These are phyloP conservation scores for Oidium heveae DNA, from an alignment of 2,329 filamentous ascomycete species.

Conservation along the genomic window DNA sequence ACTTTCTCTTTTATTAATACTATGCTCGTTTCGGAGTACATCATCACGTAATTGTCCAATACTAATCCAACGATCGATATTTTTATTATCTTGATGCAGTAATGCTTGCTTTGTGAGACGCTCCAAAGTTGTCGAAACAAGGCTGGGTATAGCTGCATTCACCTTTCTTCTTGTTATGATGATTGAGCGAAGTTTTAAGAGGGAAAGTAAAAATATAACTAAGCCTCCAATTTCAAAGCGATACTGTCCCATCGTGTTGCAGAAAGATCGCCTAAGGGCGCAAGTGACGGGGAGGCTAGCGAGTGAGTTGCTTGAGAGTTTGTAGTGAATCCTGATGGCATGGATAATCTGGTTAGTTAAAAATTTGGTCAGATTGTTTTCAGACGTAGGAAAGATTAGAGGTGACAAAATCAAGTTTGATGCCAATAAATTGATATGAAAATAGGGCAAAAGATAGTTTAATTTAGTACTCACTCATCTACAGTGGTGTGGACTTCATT, in stretches of 20 bases:
- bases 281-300: constrained; percentile 73
- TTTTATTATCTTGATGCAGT: constrained; percentile 39
- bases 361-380: constrained; percentile 22
- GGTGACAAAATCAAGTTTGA: too few relatives aligned
- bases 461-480: constrained; percentile 24
- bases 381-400: background rate
- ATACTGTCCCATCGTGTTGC: constrained; percentile 65
- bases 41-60: constrained; percentile 81
- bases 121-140: constrained; percentile 68
- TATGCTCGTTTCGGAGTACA: constrained; percentile 61
- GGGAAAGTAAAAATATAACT: constrained; percentile 21
- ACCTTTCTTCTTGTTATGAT: constrained; percentile 38
- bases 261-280: constrained; percentile 51
- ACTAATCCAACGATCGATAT: constrained; percentile 56
- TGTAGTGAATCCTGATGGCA: constrained; percentile 43
- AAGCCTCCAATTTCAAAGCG: constrained; percentile 56
- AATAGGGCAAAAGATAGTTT: background rate
- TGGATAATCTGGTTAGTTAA: constrained; percentile 67
- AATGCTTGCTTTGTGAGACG: constrained; percentile 65
- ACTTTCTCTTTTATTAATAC: constrained; percentile 45
- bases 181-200: constrained; percentile 37
- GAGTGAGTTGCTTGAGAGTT: constrained; percentile 70
- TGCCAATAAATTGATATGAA: background rate
- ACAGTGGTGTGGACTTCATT: constrained; percentile 31
- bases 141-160: constrained; percentile 42